Base-by-base conservation (phyloP, 2,329 filamentous ascomycete species). In the Sphaerulina musiva region DNA sequence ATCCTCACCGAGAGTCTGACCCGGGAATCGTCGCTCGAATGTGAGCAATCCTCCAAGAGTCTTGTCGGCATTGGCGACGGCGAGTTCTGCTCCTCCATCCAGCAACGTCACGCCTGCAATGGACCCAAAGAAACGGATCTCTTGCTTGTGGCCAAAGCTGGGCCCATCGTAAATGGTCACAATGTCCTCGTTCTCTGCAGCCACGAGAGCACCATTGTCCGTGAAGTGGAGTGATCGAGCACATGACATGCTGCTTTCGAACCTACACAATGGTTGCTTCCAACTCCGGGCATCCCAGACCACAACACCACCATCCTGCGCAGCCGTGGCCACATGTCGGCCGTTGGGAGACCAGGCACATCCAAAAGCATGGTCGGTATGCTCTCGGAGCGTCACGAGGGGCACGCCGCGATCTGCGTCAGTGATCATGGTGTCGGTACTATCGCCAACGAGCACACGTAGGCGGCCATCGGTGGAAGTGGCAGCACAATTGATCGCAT, bases 291-390 rank as follows among this genome's bases (percentile, higher is more conserved):
- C 84, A 67, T 92, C 87, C 83, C 85, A 91, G 46, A 92, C 81
- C 59, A 83, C 82, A 60, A 91, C 78, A 29, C 77, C 79, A 66
- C 79, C 84, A 68, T 92, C 87, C 69, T 92, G 87, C 57, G 85
- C 85, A 20, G 84, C 87, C 0, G 87, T 91, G 10, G 87, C 87
- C 17, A 91, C 78, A 10, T 83, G 85, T 73, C 83, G 83, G 32
- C 86, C 87, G 66, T 91, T 84, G 50, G 86, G 82, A 14, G 86
- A 84, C 87, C 87, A 92, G 60, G 85, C 87, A 64, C 85, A 89
- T 1, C 87, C 82, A 64, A 91, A 92, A 1, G 83, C 85, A 61
- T 79, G 86, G 64, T 90, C 86, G 11, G 75, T 75, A 2, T 84
- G 83, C 3, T 73, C 69, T 2, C 49, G 48, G 1, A 91, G 77